Base-by-base conservation (phyloP, 2,329 filamentous ascomycete genomes). In the Pochonia chlamydosporia region DNA sequence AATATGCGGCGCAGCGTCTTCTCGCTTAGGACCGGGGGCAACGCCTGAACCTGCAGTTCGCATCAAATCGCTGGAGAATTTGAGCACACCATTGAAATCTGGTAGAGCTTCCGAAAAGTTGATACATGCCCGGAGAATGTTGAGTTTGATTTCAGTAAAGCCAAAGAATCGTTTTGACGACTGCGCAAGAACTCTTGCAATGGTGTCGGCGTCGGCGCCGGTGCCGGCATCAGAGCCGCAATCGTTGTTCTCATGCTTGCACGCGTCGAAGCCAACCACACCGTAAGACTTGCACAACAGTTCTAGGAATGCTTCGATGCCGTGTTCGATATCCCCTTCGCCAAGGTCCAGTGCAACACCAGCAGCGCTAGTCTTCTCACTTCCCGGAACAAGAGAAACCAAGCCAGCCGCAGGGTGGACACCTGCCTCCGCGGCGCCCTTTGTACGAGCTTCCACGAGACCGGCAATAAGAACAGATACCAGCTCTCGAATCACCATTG, bases 401-500 rank as follows among this genome's bases (percentile, higher is more conserved):
- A 96, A 71, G 0, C 89, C 91, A 9, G 92, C 89, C 16, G 92
- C 92, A 35, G 93, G 93, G 67, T 97, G 92, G 30, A 99, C 89
- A 3, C 92, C 93, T 59, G 93, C 88, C 61, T 97, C 93, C n/a
- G 93, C 91, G 35, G 93, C 93, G 26, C 92, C 92, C 41, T 92
- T 79, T 40, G 95, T 96, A 33, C 93, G 81, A 14, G 93, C 93
- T 65, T 96, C 89, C 4, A 96, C 85, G 8, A 99, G 75, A 3
- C 88, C 90, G 28, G 84, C 85, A 44, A 95, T 88, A 35, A 97
- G 74, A 14, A 90, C 83, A 3, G 84, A 85, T 8, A 99, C 78
- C 43, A 97, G 76, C 59, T 96, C 90, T 56, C 88, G 84, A 57
- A 96, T 78, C 1, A 96, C 82, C 69, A 97, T 86, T 4, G 88